phyloP scores from a whole-genome alignment of 2,329 filamentous ascomycete genomes.

The Aureobasidium sp. region DNA sequence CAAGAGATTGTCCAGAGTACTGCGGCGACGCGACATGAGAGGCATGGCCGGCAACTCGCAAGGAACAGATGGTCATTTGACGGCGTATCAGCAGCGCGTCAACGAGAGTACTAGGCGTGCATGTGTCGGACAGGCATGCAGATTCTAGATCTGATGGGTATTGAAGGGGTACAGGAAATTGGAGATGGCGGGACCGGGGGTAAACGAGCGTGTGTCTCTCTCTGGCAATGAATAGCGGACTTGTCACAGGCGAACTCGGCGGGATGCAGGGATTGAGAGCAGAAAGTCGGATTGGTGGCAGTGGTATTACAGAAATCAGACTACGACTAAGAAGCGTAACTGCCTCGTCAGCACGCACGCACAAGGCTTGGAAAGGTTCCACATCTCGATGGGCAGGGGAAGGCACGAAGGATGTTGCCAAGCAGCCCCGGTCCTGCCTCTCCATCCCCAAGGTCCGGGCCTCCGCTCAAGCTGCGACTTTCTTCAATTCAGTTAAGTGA shows the following conservation, averaged over 20 bases:
- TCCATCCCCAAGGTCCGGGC: background rate
- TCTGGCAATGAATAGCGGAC: background rate
- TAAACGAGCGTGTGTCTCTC: constrained; percentile 10
- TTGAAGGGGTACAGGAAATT: constrained; percentile 1
- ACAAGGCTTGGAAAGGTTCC: constrained; percentile 3
- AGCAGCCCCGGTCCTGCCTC: background rate
- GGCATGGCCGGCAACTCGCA: constrained; percentile 22
- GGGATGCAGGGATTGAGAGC: background rate
- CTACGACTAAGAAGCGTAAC: background rate
- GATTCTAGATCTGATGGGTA: background rate
- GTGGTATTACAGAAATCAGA: background rate
- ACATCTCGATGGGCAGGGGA: background rate
- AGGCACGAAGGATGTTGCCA: constrained; percentile 1
- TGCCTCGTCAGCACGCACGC: constrained; percentile 3
- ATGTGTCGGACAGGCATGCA: background rate
- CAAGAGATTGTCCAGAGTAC: constrained; percentile 31
- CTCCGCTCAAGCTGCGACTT: background rate
- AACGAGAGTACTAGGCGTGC: background rate
- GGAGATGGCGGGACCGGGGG: constrained; percentile 1
- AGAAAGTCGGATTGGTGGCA: background rate
- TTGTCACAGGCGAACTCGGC: background rate
- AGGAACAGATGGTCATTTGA: background rate
- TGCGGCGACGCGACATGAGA: constrained; percentile 31
- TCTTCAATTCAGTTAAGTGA: background rate
- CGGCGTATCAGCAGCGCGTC: background rate